Conservation (phyloP, 352 stramenopile species). For the Pythium aphanidermatum region DNA sequence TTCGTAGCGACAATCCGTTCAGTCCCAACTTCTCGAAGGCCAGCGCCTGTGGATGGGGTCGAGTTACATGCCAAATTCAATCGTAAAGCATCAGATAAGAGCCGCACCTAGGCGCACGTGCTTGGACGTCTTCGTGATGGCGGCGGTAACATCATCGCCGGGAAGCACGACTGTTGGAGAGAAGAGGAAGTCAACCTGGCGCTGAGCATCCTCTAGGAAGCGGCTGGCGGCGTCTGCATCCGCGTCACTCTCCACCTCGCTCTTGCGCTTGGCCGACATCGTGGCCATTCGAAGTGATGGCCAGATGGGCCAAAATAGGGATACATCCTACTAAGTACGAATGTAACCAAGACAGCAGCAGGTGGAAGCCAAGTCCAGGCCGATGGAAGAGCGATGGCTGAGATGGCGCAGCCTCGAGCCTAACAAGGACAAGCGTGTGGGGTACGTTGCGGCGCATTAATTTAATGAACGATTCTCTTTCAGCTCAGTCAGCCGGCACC, state of each 20-base stretch:
- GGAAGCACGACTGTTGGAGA: conserved; percentile 59
- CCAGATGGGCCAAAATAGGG: conserved; percentile 1
- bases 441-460: conserved; percentile 3
- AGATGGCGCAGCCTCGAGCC: no score
- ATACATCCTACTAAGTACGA: conserved; percentile 17
- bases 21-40: conserved; percentile 46
- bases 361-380: no score
- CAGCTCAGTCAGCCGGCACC: no score
- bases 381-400: no score
- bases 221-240: conserved; percentile 28
- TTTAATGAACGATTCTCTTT: conserved; percentile 6
- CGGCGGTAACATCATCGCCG: conserved; percentile 72
- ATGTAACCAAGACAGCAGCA: no score
- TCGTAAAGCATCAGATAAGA: no score
- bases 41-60: conserved; percentile 53
- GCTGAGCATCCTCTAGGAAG: conserved; percentile 74
- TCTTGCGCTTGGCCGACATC: conserved; percentile 51
- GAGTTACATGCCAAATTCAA: no score
- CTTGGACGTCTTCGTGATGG: conserved; percentile 65
- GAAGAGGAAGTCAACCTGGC: conserved; percentile 76
- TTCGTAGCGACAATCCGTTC: conserved; percentile 74
- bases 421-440: no score
- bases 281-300: conserved; percentile 12
- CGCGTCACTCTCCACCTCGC: conserved; percentile 15
- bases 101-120: conserved; percentile 56